Base-by-base conservation (phyloP, 2,329 filamentous ascomycete genomes). In the Hypoxylon sp. region DNA sequence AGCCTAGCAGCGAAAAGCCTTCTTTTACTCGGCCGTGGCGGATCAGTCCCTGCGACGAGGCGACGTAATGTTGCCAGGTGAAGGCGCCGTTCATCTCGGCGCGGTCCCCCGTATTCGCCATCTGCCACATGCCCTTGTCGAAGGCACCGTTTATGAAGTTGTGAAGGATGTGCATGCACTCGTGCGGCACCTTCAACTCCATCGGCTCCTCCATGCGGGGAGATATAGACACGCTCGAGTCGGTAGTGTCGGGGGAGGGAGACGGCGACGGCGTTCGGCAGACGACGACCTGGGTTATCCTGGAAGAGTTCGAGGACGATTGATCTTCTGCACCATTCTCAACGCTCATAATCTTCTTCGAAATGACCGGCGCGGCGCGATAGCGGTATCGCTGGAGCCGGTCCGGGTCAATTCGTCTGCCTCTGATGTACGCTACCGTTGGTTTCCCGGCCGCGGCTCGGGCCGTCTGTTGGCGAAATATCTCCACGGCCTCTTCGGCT, bases 251-350 rank as follows among this genome's bases (percentile, higher is more conserved):
- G 34, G 73, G 73, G 2, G 72, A 74, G 3, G 73, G 73, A 13
- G 73, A 74, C 10, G 73, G 73, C 8, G 72, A 74, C 6, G 73
- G 73, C 4, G 73, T 74, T 43, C 73, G 68, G 49, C 67, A 71
- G 52, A 73, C 26, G 24, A 74, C 67, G 24, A 74, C 67, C 34
- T 71, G 66, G 57, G 64, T 34, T 19, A 57, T 52, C 48, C 53
- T 69, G 26, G 60, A 50, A 24, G 56, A 58, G 28, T 55, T 46
- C 10, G 32, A 34, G 32, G 59, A 51, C 13, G 20, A 43, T 15
- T 53, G 43, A n/a, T 24, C 49, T n/a, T 41, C 44, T 13, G 44
- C 32, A n/a, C 68, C 68, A 24, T 65, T 71, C 32, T 72, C 71
- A 32, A 64, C 71, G 48, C 47, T 61, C 43, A 71, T 56, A 34